Conservation (phyloP, 371 early-diverging fungal species). For the Mucor ambiguus region DNA sequence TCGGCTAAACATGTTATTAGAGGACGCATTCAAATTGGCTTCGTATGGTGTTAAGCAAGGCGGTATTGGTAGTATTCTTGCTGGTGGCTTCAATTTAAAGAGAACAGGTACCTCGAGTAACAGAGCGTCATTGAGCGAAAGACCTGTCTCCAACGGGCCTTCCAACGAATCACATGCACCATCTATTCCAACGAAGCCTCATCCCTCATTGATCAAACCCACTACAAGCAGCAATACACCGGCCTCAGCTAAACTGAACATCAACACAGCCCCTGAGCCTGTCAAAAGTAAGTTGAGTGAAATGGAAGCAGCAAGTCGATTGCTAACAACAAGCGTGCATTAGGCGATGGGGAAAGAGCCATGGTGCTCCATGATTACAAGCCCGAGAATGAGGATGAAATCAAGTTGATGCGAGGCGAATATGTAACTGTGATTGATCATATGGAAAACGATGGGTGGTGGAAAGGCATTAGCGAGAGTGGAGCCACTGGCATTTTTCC, state of each 20-base stretch:
- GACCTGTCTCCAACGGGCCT: neutral
- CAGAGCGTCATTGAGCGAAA: constrained; percentile 15
- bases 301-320: neutral
- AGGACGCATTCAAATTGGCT: constrained; percentile 58
- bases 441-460: constrained; percentile 62
- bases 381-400: constrained; percentile 59
- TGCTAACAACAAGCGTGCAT: neutral
- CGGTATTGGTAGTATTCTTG: constrained; percentile 78
- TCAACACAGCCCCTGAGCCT: constrained; percentile 1
- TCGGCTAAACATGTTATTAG: neutral
- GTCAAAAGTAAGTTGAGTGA: constrained; percentile 2
- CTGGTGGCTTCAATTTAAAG: constrained; percentile 45
- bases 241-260: neutral
- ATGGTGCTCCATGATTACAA: constrained; percentile 49
- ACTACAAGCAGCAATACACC: neutral
- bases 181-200: constrained; percentile 11
- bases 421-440: constrained; percentile 54
- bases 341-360: constrained; percentile 22
- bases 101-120: constrained; percentile 5
- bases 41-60: constrained; percentile 84
- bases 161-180: constrained; percentile 4
- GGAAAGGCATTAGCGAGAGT: constrained; percentile 59
- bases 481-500: constrained; percentile 61
- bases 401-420: constrained; percentile 52
- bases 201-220: neutral